phyloP scores from a whole-genome alignment of 257 asterid genomes.

The Forsythia suspensa region DNA sequence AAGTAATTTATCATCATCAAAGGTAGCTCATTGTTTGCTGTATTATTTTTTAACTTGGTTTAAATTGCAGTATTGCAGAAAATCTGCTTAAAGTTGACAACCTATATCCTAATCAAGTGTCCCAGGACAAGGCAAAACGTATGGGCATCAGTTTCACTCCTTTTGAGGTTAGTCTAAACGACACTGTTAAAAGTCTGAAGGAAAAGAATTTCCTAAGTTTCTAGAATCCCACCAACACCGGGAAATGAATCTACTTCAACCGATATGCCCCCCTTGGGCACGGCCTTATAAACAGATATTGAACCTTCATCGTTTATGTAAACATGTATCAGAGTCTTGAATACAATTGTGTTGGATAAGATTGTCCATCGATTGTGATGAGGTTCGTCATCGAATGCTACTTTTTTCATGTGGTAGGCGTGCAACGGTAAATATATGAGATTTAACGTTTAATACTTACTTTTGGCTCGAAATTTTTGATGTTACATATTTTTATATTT shows the following conservation, averaged over 20 bases:
- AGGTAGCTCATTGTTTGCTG: background rate
- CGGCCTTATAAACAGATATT: no score
- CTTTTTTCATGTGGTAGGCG: no score
- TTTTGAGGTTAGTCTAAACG: slow-evolving; percentile 33
- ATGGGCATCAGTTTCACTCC: slow-evolving; percentile 36
- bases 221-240: background rate
- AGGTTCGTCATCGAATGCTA: no score
- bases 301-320: background rate
- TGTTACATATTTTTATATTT: no score
- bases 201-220: slow-evolving; percentile 23
- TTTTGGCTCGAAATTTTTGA: no score
- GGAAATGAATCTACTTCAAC: background rate
- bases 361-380: no score
- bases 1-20: no score
- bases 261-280: background rate
- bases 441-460: no score
- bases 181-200: slow-evolving; percentile 31
- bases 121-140: slow-evolving; percentile 30
- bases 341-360: no score
- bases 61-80: slow-evolving; percentile 13
- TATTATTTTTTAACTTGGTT: background rate
- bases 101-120: slow-evolving; percentile 19
- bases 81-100: background rate
- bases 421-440: no score
- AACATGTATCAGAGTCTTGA: no score